Evolutionary conservation across 495 filamentous ascomycete genomes (phyloP).

Genomic region (Amorphotheca resinae): DNA sequence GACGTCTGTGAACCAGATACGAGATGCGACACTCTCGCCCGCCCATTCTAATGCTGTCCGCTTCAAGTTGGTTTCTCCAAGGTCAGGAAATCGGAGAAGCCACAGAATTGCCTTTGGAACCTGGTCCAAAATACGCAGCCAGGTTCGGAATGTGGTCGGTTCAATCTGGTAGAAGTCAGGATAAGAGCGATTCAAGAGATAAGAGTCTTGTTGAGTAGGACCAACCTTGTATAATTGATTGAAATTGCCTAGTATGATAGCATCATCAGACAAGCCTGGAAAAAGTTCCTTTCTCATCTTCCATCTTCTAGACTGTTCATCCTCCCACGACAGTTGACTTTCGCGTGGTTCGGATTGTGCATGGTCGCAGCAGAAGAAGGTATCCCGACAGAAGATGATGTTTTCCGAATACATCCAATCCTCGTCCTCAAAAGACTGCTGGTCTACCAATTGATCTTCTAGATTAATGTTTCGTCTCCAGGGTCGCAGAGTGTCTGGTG

Average conservation of each 20-base stretch:
- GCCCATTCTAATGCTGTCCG: slow-evolving; percentile 76
- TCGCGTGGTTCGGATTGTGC: slow-evolving; percentile 67
- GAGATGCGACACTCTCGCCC: slow-evolving; percentile 72
- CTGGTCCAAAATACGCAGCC: slow-evolving; percentile 83
- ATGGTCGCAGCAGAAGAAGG: slow-evolving; percentile 98
- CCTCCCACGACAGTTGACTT: slow-evolving; percentile 57
- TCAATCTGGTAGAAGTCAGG: slow-evolving; percentile 56
- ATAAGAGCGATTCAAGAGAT: neutral
- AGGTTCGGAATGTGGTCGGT: slow-evolving; percentile 89
- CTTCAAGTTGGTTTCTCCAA: slow-evolving; percentile 76
- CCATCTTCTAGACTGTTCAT: slow-evolving; percentile 78
- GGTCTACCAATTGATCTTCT: slow-evolving; percentile 56
- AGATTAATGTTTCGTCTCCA: slow-evolving; percentile 61
- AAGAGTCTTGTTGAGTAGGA: slow-evolving; percentile 8
- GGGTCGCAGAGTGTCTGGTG: slow-evolving; percentile 66
- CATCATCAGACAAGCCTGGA: slow-evolving; percentile 67
- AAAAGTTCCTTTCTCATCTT: slow-evolving; percentile 92
- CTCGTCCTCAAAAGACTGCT: slow-evolving; percentile 47
- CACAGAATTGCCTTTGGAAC: slow-evolving; percentile 86
- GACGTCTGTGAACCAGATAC: slow-evolving; percentile 87
- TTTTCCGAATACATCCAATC: slow-evolving; percentile 97
- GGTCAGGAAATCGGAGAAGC: slow-evolving; percentile 91
- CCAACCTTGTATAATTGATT: slow-evolving; percentile 98
- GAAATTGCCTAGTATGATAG: slow-evolving; percentile 93
- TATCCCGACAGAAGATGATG: slow-evolving; percentile 86